These are phyloP conservation scores for Botryotinia convoluta DNA, from an alignment of 2,329 filamentous ascomycete genomes.

Conservation along the genomic window DNA sequence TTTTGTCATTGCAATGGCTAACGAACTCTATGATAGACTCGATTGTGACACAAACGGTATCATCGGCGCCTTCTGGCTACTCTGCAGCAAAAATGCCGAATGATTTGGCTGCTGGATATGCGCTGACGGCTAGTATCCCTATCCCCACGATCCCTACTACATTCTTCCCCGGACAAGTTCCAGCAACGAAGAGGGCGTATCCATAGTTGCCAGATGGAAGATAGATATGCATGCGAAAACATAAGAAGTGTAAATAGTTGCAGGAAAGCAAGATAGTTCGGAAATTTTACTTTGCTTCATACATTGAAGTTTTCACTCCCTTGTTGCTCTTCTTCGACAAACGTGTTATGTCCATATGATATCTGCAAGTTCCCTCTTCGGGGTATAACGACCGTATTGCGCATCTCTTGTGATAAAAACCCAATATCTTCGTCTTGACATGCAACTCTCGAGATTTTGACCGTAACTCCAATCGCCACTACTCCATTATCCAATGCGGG, in stretches of 20 bases:
- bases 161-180: conserved; percentile 23
- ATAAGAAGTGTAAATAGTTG: not conserved
- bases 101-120: conserved; percentile 19
- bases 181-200: conserved; percentile 21
- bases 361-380: too few species aligned
- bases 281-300: not conserved
- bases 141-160: conserved; percentile 24
- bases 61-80: conserved; percentile 19
- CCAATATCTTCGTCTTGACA: not conserved
- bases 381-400: not conserved
- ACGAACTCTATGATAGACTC: conserved; percentile 11
- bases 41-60: conserved; percentile 14
- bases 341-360: not conserved
- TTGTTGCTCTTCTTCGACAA: not conserved
- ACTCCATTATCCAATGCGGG: conserved; percentile 7
- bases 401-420: not conserved
- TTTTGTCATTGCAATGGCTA: not conserved
- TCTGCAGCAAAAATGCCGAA: conserved; percentile 23
- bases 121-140: conserved; percentile 18
- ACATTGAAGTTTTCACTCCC: not conserved
- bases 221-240: not conserved
- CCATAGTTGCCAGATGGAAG: not conserved
- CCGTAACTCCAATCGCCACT: conserved; percentile 17
- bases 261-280: not conserved
- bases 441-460: not conserved